These are phyloP conservation scores for Halophytophthora polymorphica DNA, from an alignment of 352 stramenopile species.

Conservation along the genomic window DNA sequence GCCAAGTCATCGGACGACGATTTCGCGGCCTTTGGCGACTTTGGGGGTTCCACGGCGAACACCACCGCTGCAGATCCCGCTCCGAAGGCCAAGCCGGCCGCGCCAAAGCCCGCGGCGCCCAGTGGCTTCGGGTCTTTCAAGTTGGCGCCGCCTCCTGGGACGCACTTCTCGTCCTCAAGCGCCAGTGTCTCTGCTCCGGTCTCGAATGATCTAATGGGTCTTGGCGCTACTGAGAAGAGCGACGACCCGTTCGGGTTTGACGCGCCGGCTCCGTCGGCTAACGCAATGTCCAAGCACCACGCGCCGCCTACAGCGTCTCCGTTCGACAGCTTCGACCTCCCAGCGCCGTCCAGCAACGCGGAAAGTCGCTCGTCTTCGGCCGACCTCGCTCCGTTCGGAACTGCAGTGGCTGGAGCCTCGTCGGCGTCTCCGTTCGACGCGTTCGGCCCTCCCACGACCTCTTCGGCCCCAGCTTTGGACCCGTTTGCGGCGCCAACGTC, in stretches of 20 bases:
- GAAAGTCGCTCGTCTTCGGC: constrained; percentile 16
- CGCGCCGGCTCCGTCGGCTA: constrained; percentile 20
- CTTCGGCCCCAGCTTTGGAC: constrained; percentile 25
- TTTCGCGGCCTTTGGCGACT: constrained; percentile 62
- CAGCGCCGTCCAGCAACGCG: constrained; percentile 21
- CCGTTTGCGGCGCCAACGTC: constrained; percentile 31
- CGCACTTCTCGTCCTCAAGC: constrained; percentile 38
- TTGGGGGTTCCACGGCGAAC: constrained; percentile 23
- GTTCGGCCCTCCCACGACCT: constrained; percentile 19
- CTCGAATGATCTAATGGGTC: constrained; percentile 65
- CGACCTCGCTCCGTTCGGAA: constrained; percentile 40
- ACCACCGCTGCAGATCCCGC: constrained; percentile 13
- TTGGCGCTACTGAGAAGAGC: constrained; percentile 42
- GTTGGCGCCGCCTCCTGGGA: constrained; percentile 54
- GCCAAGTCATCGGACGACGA: constrained; percentile 16
- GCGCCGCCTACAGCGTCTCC: constrained; percentile 23
- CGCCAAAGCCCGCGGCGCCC: constrained; percentile 13
- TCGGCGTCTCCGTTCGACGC: constrained; percentile 40
- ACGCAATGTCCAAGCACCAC: constrained; percentile 9
- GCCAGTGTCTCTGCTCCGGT: constrained; percentile 11
- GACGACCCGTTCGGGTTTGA: constrained; percentile 61
- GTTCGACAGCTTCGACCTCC: constrained; percentile 35
- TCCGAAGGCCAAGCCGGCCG: constrained; percentile 24
- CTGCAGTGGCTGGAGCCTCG: constrained; percentile 16
- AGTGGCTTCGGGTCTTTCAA: constrained; percentile 69